Evolutionary conservation across 2,329 filamentous ascomycete genomes (phyloP).

Genomic region (Ceratocystis colombiana): DNA sequence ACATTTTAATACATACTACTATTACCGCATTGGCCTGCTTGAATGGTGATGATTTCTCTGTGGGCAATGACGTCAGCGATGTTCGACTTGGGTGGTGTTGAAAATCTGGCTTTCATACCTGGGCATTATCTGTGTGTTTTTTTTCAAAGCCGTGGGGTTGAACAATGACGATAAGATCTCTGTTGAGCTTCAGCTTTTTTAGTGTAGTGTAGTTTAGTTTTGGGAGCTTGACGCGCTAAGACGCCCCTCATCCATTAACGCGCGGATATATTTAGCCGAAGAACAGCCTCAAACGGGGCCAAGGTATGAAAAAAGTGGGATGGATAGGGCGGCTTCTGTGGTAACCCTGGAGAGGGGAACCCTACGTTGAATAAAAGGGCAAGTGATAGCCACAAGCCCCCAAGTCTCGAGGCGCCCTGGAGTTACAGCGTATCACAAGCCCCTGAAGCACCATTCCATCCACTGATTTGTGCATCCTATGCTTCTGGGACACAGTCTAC

Average conservation of each 20-base stretch:
- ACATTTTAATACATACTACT: conserved; percentile 62
- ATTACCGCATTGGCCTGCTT: conserved; percentile 98
- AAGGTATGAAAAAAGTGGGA: neutral
- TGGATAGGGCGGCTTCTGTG: neutral
- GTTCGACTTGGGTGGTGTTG: neutral
- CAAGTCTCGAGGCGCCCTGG: neutral
- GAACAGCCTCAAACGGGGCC: neutral
- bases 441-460: neutral
- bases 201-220: neutral
- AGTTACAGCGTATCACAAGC: neutral
- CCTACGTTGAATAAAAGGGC: neutral
- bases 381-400: neutral
- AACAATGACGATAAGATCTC: conserved; percentile 13
- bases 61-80: conserved; percentile 13
- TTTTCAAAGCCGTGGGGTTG: conserved; percentile 6
- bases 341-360: neutral
- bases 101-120: conserved; percentile 23
- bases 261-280: conserved; percentile 1
- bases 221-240: conserved; percentile 1
- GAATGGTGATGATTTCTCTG: conserved; percentile 98
- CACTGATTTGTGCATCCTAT: neutral
- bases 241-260: neutral
- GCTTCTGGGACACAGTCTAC: neutral
- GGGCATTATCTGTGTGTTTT: conserved; percentile 23
- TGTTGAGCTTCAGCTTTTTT: conserved; percentile 14